Percentiles rank a stretch among this genome's conserved stretches.
phyloP scores from a whole-genome alignment of 441 rosid species.

The Euphorbia celastroides region DNA sequence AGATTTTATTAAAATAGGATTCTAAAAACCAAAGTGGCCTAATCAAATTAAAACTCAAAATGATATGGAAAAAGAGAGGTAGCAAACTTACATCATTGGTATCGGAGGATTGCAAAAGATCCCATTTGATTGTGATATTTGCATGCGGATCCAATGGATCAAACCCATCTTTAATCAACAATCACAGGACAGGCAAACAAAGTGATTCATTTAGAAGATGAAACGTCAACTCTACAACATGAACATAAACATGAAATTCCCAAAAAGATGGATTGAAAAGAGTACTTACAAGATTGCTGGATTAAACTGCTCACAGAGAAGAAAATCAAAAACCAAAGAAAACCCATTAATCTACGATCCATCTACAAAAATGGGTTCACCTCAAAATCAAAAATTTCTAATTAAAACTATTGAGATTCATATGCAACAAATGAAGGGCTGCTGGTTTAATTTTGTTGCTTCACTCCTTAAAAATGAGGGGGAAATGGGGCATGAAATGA shows the following conservation, averaged over 20 bases:
- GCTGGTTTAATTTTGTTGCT: background rate
- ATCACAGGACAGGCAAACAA: background rate
- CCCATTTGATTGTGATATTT: slow-evolving; percentile 74
- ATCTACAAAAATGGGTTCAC: slow-evolving; percentile 12
- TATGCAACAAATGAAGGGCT: background rate
- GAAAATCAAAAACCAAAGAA: slow-evolving; percentile 22
- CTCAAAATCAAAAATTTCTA: background rate
- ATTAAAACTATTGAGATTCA: background rate
- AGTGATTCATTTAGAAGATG: background rate
- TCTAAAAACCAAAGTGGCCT: background rate
- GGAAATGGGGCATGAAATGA: background rate
- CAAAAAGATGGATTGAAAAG: background rate
- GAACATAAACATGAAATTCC: background rate
- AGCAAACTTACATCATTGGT: slow-evolving; percentile 27
- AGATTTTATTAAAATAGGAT: background rate
- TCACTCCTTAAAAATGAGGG: background rate
- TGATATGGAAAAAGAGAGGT: too few species aligned
- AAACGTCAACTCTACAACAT: background rate
- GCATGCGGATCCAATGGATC: slow-evolving; percentile 85
- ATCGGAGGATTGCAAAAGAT: slow-evolving; percentile 42
- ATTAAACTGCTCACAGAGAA: slow-evolving; percentile 23
- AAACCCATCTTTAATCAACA: slow-evolving; percentile 55
- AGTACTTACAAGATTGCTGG: slow-evolving; percentile 32
- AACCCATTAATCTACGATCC: slow-evolving; percentile 26
- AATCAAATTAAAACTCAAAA: background rate